These are phyloP conservation scores for Chlamydomonas reinhardtii DNA, from an alignment of 163 green algal genomes.

Conservation along the genomic window DNA sequence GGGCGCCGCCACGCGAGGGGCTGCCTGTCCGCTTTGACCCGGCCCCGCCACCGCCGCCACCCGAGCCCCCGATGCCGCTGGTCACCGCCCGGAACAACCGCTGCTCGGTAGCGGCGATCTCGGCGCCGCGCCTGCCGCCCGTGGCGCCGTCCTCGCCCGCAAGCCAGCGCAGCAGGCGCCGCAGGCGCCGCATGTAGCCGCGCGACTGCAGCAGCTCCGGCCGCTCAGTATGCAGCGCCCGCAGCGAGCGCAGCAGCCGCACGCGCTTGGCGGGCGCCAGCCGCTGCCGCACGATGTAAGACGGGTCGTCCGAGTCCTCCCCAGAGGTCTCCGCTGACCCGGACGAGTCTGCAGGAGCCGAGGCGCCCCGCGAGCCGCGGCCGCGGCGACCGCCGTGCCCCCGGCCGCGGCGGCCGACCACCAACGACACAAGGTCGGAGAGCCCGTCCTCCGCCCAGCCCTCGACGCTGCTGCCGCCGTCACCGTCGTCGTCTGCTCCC, in stretches of 20 bases:
- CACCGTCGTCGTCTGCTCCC: not conserved
- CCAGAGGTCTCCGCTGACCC: not conserved
- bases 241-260: conserved; percentile 24
- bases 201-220: conserved; percentile 29
- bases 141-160: not conserved
- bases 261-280: conserved; percentile 19
- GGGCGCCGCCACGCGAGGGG: not conserved
- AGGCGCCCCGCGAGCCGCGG: not conserved
- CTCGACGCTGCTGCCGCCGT: not conserved
- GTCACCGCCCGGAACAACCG: not conserved
- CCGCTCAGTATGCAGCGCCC: not conserved
- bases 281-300: conserved; percentile 4
- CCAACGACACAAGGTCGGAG: not conserved
- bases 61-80: not conserved
- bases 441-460: not conserved
- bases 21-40: not conserved
- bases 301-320: not conserved
- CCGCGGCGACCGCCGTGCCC: not conserved
- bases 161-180: conserved; percentile 9
- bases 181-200: not conserved
- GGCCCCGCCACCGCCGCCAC: not conserved
- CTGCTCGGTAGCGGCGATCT: not conserved
- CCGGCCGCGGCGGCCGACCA: not conserved
- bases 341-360: not conserved
- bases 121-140: not conserved